A percentile compares a stretch with the other conserved stretches of the same genome.
Conservation (phyloP, 441 rosid genomes). For the Brassica balearica region DNA sequence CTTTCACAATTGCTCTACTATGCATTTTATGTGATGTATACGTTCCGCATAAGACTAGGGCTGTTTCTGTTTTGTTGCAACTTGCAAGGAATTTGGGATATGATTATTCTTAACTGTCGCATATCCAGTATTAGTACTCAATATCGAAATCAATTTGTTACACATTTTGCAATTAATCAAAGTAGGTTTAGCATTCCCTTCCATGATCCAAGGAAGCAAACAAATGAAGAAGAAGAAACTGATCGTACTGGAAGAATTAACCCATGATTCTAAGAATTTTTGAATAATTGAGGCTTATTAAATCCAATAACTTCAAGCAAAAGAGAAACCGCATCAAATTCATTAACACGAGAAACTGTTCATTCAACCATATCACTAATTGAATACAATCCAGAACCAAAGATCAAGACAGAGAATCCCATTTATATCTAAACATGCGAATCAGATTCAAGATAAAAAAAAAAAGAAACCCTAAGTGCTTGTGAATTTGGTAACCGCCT, state of each 20-base stretch:
- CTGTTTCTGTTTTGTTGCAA: no score
- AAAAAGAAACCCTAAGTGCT: slow-evolving; percentile 41
- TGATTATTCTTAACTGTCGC: background rate
- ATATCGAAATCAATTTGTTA: background rate
- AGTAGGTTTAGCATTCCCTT: background rate
- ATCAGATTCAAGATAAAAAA: background rate
- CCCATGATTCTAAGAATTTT: background rate
- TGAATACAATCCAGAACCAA: background rate
- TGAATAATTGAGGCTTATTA: background rate
- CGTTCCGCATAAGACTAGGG: no score
- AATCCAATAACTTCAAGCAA: background rate
- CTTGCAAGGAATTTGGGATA: background rate
- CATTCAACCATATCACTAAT: slow-evolving; percentile 5
- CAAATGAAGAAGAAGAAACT: background rate
- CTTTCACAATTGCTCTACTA: no score
- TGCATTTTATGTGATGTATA: no score
- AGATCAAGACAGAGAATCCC: background rate
- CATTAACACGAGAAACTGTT: background rate
- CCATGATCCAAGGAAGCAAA: background rate
- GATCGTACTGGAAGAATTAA: background rate
- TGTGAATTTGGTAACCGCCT: slow-evolving; percentile 63
- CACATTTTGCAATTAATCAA: background rate
- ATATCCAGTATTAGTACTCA: background rate
- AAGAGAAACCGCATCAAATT: no score
- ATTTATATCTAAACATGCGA: background rate